Evolutionary conservation across 495 filamentous ascomycete genomes (phyloP).

Genomic region (Trichoderma reesei): DNA sequence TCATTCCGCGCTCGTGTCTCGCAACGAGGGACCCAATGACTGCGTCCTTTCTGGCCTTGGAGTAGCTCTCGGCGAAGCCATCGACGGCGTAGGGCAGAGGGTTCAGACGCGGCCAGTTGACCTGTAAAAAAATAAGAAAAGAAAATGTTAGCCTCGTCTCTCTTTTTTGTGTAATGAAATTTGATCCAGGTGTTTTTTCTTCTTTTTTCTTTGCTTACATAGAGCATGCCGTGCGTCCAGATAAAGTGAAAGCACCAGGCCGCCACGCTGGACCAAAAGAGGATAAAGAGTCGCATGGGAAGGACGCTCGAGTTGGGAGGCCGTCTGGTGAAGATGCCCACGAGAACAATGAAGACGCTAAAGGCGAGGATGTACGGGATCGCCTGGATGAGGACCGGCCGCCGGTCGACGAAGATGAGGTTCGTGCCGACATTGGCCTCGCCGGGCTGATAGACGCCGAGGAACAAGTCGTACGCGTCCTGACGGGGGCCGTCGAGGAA

Average conservation of each 20-base stretch:
- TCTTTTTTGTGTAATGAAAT: too few species aligned
- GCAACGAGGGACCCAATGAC: conserved; percentile 64
- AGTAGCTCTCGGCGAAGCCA: conserved; percentile 79
- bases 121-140: conserved; percentile 53
- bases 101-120: conserved; percentile 95
- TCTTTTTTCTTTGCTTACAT: conserved; percentile 68
- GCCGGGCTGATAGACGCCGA: conserved; percentile 71
- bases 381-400: conserved; percentile 76
- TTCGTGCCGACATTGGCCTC: conserved; percentile 51
- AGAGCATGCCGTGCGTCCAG: conserved; percentile 74
- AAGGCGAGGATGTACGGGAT: conserved; percentile 85
- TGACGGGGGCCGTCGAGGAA: conserved; percentile 87
- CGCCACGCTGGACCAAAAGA: conserved; percentile 62
- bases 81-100: conserved; percentile 75
- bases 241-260: conserved; percentile 67
- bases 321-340: conserved; percentile 63
- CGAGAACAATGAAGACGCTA: conserved; percentile 74
- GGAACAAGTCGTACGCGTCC: conserved; percentile 89
- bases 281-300: conserved; percentile 65
- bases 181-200: too few species aligned
- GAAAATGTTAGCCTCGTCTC: not conserved
- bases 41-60: conserved; percentile 62
- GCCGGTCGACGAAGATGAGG: conserved; percentile 72
- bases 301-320: conserved; percentile 59
- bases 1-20: conserved; percentile 66